Evolutionary conservation across 169 alveolate genomes (phyloP).

Genomic region (Plasmodium inui): DNA sequence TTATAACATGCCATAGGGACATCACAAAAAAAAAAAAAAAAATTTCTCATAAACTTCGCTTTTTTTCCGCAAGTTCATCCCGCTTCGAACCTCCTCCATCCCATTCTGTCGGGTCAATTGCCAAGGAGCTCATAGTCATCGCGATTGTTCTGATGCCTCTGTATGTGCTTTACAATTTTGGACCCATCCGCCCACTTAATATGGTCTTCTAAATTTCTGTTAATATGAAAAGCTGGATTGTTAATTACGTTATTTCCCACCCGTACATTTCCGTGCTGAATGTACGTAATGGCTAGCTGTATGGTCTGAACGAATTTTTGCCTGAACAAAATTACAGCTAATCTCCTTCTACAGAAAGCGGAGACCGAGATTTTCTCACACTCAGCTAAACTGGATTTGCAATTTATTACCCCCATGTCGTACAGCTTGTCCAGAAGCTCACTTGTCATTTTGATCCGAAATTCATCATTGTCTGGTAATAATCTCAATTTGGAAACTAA

Average conservation of each 20-base stretch:
- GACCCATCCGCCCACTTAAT: conserved; percentile 97
- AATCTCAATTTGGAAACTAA: conserved; percentile 92
- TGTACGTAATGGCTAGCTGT: conserved; percentile 94
- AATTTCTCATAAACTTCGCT: no score
- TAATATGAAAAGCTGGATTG: conserved; percentile 96
- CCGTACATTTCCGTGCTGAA: conserved; percentile 97
- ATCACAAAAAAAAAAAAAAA: not conserved
- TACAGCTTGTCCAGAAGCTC: conserved; percentile 94
- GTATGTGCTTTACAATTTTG: conserved; percentile 86
- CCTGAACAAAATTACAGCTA: conserved; percentile 95
- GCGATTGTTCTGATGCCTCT: conserved; percentile 76
- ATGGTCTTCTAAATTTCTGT: conserved; percentile 96
- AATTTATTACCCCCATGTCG: conserved; percentile 95
- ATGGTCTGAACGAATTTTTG: conserved; percentile 94
- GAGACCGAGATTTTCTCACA: conserved; percentile 95
- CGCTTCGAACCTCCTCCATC: not conserved
- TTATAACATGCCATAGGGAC: not conserved
- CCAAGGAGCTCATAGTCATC: conserved; percentile 86
- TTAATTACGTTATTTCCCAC: conserved; percentile 96
- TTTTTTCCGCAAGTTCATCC: not conserved
- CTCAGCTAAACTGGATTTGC: conserved; percentile 90
- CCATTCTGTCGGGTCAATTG: conserved; percentile 46
- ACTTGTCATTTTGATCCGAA: conserved; percentile 94
- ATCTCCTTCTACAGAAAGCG: conserved; percentile 97
- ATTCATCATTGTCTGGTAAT: conserved; percentile 94